Evolutionary conservation across 1,284 basidiomycete genomes (phyloP), one percentile per base, ranked within the genome.

Genomic region (Fomes fomentarius): DNA sequence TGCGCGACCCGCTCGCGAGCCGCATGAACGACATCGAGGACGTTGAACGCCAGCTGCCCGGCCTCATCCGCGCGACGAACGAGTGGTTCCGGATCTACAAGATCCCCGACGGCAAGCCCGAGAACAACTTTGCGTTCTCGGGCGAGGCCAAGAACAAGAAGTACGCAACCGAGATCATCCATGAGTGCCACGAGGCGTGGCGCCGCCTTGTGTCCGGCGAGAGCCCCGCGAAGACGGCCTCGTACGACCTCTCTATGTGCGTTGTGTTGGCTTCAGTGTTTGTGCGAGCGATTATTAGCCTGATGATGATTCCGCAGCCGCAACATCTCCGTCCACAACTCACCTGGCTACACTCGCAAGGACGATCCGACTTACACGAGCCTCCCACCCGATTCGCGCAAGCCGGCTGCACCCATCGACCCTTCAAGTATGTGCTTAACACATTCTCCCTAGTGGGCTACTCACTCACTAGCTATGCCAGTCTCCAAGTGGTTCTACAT

Each of bases 101-200:
- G 76, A 93, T 93, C 69, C 89, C 96, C 72, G 96, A 99, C 73
- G 96, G 96, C 69, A 99, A 99, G 89, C 92, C 94, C 66, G 96
- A 98, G 78, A 98, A 98, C 80, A 89, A 93, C 67, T 99, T 99
- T 68, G 97, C 97, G 26, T 99, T 99, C 87, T 96, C 94, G 52
- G 97, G 97, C 55, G 97, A 99, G 80, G 96, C 96, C 64, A 99
- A 99, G 84, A 97, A 97, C 84, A 96, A 96, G 83, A 96, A 96
- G 75, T 99, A 98, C 74, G 97, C 97, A 47, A 94, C 91, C 49
- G 96, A 98, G 78, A 96, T 99, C 76, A 91, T 99, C 69, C 94
- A 96, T 76, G 97, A 99, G 76, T 96, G 94, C 78, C 91, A 99
- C 74, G 96, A 98, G 76, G 93, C 96, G 43, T 99, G 97, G 97